Base-by-base conservation (phyloP, 1,284 basidiomycete species). In the Singerocomus rubriflavus region DNA sequence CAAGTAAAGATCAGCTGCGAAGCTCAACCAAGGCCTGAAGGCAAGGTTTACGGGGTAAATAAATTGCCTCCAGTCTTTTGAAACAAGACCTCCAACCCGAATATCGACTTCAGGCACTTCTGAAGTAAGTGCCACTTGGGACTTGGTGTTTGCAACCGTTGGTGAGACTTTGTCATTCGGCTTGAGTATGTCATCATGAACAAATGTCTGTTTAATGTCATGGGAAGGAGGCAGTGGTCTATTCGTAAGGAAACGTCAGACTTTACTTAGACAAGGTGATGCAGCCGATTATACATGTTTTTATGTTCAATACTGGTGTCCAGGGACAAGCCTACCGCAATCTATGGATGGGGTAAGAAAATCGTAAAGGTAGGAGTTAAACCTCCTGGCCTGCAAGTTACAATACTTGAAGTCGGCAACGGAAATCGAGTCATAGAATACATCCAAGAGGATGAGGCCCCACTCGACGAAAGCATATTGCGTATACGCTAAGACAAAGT, bases 401-500 rank as follows among this genome's bases (percentile, higher is more conserved):
- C 74, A 72, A 37, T 76, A 71, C 46, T 66, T 69, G 50, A 93
- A 81, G 57, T 93, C 91, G 16, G 75, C 68, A 46, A 79, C 78
- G 0, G 80, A 66, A 9, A 85, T 68, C 0, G 89, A 83, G 65
- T 95, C 93, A 58, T 85, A 95, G 13, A 82, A 58, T 26, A 95
- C 75, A 56, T 96, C 92, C 53, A 88, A 78, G 46, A 88, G 63
- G 40, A 95, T 91, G 44, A 95, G 79, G 2, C 75, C 75, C 92
- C 92, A 96, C 69, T 96, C 92, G 57, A 91, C 89, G 66, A 94
- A 85, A 44, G 86, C 82, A 62, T 94, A 96, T 44, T 73, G 73
- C 0, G 89, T 92, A 69, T 94, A 95, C 10, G 92, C 91, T 91
- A 59, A 14, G 27, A 45, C 38, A 35, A 29, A 34, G 6, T 55